These are phyloP conservation scores for Paecilomyces dactylethromorphus DNA, from an alignment of 2,329 filamentous ascomycete genomes.

Conservation along the genomic window DNA sequence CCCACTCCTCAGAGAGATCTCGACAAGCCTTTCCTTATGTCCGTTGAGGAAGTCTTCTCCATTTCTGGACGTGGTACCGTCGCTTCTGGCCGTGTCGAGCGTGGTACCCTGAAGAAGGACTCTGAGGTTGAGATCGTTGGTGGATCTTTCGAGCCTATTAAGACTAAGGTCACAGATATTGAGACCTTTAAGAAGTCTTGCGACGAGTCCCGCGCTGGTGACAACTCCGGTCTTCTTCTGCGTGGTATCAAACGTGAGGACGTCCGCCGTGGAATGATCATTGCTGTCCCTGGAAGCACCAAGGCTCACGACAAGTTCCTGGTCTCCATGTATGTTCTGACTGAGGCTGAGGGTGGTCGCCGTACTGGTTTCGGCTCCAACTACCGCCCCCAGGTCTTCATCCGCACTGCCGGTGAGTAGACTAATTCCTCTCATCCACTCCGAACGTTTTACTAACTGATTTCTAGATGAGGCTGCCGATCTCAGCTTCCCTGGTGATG, in stretches of 20 bases:
- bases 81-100: conserved; percentile 93
- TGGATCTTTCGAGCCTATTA: conserved; percentile 73
- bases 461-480: conserved; percentile 58
- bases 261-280: conserved; percentile 87
- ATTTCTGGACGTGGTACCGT: conserved; percentile 93
- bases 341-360: conserved; percentile 95
- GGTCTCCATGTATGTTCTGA: conserved; percentile 91
- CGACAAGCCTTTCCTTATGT: conserved; percentile 99
- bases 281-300: conserved; percentile 73
- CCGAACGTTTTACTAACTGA: background rate
- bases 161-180: conserved; percentile 99
- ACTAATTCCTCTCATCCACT: background rate
- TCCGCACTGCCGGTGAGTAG: conserved; percentile 79
- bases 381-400: conserved; percentile 94
- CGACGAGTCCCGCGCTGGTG: conserved; percentile 89
- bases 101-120: conserved; percentile 88
- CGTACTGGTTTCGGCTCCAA: conserved; percentile 93
- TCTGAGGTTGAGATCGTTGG: conserved; percentile 91
- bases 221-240: conserved; percentile 96
- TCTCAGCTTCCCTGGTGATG: conserved; percentile 80
- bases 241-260: conserved; percentile 96
- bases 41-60: conserved; percentile 87
- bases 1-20: conserved; percentile 88
- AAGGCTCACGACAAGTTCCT: conserved; percentile 90
- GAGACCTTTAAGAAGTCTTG: conserved; percentile 99